Conservation (phyloP, 2,329 filamentous ascomycete species). For the Chrysoporthe deuterocubensis region DNA sequence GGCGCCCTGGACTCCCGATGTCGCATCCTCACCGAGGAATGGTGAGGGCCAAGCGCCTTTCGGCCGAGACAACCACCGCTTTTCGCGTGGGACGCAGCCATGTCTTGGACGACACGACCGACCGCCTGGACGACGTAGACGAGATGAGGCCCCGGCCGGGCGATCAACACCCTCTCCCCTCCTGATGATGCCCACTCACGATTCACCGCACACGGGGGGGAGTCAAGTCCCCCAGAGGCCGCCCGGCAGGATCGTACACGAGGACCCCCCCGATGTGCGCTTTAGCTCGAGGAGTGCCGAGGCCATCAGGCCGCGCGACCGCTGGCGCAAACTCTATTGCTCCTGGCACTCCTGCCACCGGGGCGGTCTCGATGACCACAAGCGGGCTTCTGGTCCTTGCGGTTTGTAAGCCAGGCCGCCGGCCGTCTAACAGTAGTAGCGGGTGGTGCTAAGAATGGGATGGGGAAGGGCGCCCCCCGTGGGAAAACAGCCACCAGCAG, state of each 20-base stretch:
- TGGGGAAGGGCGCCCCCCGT: too few species aligned
- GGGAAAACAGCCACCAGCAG: background rate
- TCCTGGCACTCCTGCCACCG: background rate
- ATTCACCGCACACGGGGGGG: background rate
- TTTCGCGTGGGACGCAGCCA: slow-evolving; percentile 5
- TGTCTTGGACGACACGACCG: background rate
- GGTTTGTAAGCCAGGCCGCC: too few species aligned
- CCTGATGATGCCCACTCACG: background rate
- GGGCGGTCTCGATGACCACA: too few species aligned
- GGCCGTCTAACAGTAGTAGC: too few species aligned
- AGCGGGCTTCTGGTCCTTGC: too few species aligned
- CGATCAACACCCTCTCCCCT: background rate
- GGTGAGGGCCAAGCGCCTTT: background rate
- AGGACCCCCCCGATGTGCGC: too few species aligned
- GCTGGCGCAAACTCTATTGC: slow-evolving; percentile 9
- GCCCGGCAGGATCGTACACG: too few species aligned
- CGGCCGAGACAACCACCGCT: background rate
- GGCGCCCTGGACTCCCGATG: slow-evolving; percentile 6
- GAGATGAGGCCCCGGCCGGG: too few species aligned
- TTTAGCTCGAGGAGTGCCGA: background rate
- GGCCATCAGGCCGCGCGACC: slow-evolving; percentile 3
- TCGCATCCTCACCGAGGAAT: slow-evolving; percentile 3
- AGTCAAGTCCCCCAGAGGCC: too few species aligned
- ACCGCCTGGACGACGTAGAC: background rate
- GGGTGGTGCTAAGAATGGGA: too few species aligned